Base-by-base conservation (phyloP, 768 basidiomycete species). In the Tephrocybe sp. region DNA sequence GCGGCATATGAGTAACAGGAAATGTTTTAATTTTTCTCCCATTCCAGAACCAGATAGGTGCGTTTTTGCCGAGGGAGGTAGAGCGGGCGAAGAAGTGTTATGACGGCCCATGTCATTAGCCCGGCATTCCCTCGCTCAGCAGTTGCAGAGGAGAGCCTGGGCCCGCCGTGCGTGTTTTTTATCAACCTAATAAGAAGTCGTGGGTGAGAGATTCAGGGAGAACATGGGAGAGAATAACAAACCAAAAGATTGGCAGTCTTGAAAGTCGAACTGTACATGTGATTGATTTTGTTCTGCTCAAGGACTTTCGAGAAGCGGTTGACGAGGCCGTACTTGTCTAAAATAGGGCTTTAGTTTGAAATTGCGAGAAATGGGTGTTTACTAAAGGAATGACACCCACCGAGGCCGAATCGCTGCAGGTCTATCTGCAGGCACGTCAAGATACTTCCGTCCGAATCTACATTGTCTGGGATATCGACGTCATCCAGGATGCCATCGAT, bases 191-290 rank as follows among this genome's bases (percentile, higher is more conserved):
- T 42, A 7, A 40, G 12, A 27, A 16, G 23, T 40, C 41, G 29
- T 18, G 27, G 48, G 36, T 34, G 30, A 13, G 27, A 9, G n/a
- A 13, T 16, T 33, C 11, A 52, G 27, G 33, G 30, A 37, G 2
- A 39, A 16, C 13, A 19, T 42, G 3, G 36, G n/a, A 16, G 19
- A 40, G 37, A 57, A 47, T 36, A 45, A 60, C 70, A 53, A 57
- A 90, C 87, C 57, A 90, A 70, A 25, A 91, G 65, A 65, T 91
- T 91, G 48, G 88, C 88, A 5, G 85, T 86, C 68, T 87, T 87
- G 62, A 82, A 85, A n/a, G 88, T 89, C 37, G 86, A 88, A 49
- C 83, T 86, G 61, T 90, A 91, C 79, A 91, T 85, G 61, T 89
- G 86, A 67, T 89, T 87, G 61, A 91, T 84, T 10, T 80, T 79